Conservation (phyloP, 352 stramenopile genomes). For the Phytophthora chlamydospora region DNA sequence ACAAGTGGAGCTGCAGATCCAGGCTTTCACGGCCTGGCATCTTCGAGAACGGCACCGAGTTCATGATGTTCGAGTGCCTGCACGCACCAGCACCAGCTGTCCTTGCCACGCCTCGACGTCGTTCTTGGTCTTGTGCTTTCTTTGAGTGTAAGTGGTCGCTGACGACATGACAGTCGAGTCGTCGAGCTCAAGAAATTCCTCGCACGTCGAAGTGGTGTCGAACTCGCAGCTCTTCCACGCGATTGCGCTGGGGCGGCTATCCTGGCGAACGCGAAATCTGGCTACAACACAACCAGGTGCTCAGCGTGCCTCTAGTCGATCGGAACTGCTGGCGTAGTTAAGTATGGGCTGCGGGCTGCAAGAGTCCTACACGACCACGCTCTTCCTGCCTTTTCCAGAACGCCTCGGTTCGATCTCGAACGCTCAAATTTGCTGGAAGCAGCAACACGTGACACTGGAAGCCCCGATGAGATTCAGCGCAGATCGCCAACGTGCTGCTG, state of each 20-base stretch:
- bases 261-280: conserved; percentile 46
- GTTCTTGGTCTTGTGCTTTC: conserved; percentile 56
- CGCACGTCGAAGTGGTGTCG: conserved; percentile 28
- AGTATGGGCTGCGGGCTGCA: conserved; percentile 54
- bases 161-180: conserved; percentile 36
- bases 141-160: conserved; percentile 39
- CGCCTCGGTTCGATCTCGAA: conserved; percentile 37
- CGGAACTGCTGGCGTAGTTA: conserved; percentile 52
- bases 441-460: conserved; percentile 35
- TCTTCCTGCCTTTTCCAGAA: conserved; percentile 70
- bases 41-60: conserved; percentile 36
- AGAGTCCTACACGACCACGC: conserved; percentile 49
- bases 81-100: conserved; percentile 27
- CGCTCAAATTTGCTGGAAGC: conserved; percentile 46
- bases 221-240: conserved; percentile 55
- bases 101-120: conserved; percentile 36
- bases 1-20: conserved; percentile 48
- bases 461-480: conserved; percentile 38
- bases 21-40: conserved; percentile 44
- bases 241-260: conserved; percentile 48
- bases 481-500: conserved; percentile 50
- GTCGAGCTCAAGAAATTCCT: conserved; percentile 17
- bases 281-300: no score
- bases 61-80: conserved; percentile 37
- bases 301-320: no score